Conservation (phyloP, 2,329 filamentous ascomycete genomes). For the Pestalotiopsis sp. region DNA sequence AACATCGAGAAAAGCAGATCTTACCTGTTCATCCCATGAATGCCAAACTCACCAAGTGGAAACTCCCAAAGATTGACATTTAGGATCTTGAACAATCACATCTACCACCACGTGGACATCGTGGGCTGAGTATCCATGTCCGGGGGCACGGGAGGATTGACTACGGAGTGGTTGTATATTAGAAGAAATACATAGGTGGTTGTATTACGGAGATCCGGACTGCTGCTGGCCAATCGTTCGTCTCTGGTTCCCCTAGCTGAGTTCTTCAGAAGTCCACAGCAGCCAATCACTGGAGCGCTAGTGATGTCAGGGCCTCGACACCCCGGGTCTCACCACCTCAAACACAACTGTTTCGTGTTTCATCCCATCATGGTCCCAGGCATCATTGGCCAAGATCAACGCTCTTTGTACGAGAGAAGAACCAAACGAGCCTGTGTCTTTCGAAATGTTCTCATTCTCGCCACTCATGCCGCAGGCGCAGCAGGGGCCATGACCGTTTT, state of each 20-base stretch:
- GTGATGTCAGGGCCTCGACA: conserved; percentile 2
- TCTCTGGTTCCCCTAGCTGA: not conserved
- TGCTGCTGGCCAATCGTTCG: not conserved
- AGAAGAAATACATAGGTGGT: not conserved
- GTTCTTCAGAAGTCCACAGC: not conserved
- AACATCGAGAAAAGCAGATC: no score
- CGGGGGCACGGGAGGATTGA: no score
- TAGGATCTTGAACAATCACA: no score
- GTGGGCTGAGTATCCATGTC: no score
- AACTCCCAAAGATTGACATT: no score
- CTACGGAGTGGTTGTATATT: not conserved
- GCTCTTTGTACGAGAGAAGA: not conserved
- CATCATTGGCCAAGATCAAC: conserved; percentile 5
- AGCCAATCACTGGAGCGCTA: conserved; percentile 4
- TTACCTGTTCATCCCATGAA: no score
- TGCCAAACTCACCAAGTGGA: no score
- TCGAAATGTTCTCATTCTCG: not conserved
- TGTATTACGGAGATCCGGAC: not conserved
- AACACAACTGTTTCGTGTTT: conserved; percentile 13
- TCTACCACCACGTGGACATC: no score
- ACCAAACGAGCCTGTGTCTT: not conserved
- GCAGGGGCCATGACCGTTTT: not conserved
- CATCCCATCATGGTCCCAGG: not conserved
- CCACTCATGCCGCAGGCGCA: not conserved
- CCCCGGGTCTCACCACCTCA: conserved; percentile 5